These are phyloP conservation scores for Penicillium crustosum DNA, from an alignment of 2,329 filamentous ascomycete species.

Conservation along the genomic window DNA sequence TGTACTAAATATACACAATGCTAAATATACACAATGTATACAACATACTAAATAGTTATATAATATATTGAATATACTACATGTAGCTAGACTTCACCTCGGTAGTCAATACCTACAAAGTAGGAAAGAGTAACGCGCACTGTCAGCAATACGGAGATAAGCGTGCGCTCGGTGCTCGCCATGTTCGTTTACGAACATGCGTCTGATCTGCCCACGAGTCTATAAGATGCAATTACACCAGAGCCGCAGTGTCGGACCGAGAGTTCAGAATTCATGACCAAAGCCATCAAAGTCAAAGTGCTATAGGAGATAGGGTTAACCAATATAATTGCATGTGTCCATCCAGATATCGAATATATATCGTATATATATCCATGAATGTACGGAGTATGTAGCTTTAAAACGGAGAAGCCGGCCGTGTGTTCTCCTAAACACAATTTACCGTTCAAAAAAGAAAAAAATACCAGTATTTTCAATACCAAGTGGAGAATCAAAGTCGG, in stretches of 20 bases:
- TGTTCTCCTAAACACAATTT: neutral
- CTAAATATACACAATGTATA: too few species aligned
- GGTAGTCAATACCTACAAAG: neutral
- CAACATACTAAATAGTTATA: too few species aligned
- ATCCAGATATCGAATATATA: too few species aligned
- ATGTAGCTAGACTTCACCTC: neutral
- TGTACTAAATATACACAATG: too few species aligned
- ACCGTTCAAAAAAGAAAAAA: too few species aligned
- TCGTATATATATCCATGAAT: too few species aligned
- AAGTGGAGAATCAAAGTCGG: constrained; percentile 19
- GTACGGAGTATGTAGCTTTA: too few species aligned
- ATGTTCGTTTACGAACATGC: neutral
- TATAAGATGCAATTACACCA: neutral
- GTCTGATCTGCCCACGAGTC: neutral
- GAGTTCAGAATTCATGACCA: neutral
- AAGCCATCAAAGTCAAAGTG: neutral
- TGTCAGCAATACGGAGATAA: constrained; percentile 13
- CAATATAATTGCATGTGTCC: neutral
- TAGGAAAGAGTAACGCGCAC: constrained; percentile 10
- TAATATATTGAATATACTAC: too few species aligned
- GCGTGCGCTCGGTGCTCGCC: constrained; percentile 4
- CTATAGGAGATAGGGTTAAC: neutral
- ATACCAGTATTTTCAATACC: constrained; percentile 5
- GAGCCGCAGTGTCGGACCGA: constrained; percentile 3
- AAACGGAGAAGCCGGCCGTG: neutral